Base-by-base conservation (phyloP, 2,329 filamentous ascomycete genomes). In the Fusarium heterosporum region DNA sequence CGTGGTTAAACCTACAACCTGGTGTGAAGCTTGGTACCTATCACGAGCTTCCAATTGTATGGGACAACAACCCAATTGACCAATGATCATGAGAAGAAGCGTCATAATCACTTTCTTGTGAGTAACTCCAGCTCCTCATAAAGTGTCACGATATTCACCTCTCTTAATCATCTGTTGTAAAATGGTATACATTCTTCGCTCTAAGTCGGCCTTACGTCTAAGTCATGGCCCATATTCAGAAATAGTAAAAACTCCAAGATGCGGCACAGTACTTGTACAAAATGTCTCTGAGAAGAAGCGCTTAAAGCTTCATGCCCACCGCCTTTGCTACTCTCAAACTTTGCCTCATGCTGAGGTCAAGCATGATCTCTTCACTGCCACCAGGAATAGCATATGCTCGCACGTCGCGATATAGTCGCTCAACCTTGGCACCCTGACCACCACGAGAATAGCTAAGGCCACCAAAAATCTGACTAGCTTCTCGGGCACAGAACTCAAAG, bases 311-410 rank as follows among this genome's bases (percentile, higher is more conserved):
- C 95, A 98, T 97, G 11, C 96, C 96, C 78, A 97, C 83, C 65
- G 90, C 89, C 85, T 97, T 90, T 72, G 93, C 92, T 55, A 99
- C 96, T 78, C 88, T 89, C 83, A 97, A 78, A 66, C 90, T 91
- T 84, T 97, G 94, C 72, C 95, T 86, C 78, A 99, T 97, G 81
- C 93, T 97, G 75, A 99, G 80, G 79, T 99, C 96, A 70, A 98
- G 83, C 96, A 99, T 99, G 70, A 99, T 99, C 86, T 99, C 96
- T 83, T 99, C 95, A 70, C 89, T 93, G 25, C 96, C 96, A 74
- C 96, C 96, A 4, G 96, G 96, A 72, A 99, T 95, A 65, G 96
- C 95, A 79, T 99, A 98, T 1, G 96, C 96, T 72, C 96, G 87
- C 16, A 98, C 96, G 78, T 99, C 96, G 66, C 96, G 87, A 80